Base-by-base conservation (phyloP, 305 asterid species). In the Solanum chacoense region DNA sequence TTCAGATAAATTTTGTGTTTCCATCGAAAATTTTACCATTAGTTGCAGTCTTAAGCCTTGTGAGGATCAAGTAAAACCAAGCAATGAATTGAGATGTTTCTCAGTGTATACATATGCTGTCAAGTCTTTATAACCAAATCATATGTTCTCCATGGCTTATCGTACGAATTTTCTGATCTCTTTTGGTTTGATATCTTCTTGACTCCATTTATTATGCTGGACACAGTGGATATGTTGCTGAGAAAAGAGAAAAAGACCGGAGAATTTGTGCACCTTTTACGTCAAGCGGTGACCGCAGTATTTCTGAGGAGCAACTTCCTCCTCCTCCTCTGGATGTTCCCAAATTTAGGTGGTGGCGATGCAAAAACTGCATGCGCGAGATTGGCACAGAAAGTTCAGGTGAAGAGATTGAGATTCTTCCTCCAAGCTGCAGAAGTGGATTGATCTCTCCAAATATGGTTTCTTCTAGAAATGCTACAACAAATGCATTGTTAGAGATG, bases 141-240 rank as follows among this genome's bases (percentile, higher is more conserved):
- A 10, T 55, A 84, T 55, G n/a, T 55, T 20, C 32, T 59, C 87
- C 31, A n/a, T 84, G 45, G 75, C 45, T 50, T 87, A 31, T 65
- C 3, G 14, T 84, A 84, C 8, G 45, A 55, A 87, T 74, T 36
- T 9, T 87, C 26, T 75, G 36, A 45, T 45, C 42, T 87, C 26
- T 89, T 36, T 42, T 11, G 63, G 50, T 35, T 78, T 50, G 59
- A 36, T 72, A 86, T 88, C 59, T 32, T 59, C 75, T 87, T 55
- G 50, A 22, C 65, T 50, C 34, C 79, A 8, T 91, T 89, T 88
- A 80, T 77, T 11, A 79, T 87, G 50, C 45, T 93, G 84, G 50
- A 81, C 92, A 95, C 96, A 96, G 99, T 91, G 98, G 96, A 29
- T 96, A 91, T 89, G 95, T 94, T n/a, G 92, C 96, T 55, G 97